Percentiles rank a stretch among this genome's conserved stretches.
Evolutionary conservation across 805 yeast genomes (phyloP).

Genomic region (Citeromyces nyonsensis): DNA sequence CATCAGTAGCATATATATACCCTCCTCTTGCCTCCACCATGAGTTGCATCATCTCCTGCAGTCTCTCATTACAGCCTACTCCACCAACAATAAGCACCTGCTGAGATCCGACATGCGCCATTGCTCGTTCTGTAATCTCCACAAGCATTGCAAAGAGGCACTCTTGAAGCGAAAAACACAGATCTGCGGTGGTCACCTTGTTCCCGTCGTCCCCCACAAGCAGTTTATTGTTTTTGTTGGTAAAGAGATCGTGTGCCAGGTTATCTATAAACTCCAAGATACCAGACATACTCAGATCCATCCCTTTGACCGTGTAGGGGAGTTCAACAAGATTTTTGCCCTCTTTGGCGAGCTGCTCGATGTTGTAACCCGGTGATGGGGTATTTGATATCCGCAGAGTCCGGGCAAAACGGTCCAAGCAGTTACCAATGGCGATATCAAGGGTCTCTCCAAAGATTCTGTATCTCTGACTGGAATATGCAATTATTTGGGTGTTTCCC

Average conservation of each 20-base stretch:
- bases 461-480: slow-evolving; percentile 85
- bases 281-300: slow-evolving; percentile 97
- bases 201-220: slow-evolving; percentile 27
- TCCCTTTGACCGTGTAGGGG: slow-evolving; percentile 96
- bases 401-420: slow-evolving; percentile 91
- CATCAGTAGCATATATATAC: slow-evolving; percentile 87
- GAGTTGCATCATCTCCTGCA: slow-evolving; percentile 92
- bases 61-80: slow-evolving; percentile 86
- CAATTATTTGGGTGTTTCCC: slow-evolving; percentile 96
- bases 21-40: slow-evolving; percentile 90
- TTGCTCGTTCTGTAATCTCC: slow-evolving; percentile 94
- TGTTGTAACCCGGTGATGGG: slow-evolving; percentile 96
- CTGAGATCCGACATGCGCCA: slow-evolving; percentile 88
- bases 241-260: slow-evolving; percentile 59
- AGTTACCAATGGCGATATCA: slow-evolving; percentile 95
- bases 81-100: slow-evolving; percentile 96
- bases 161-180: slow-evolving; percentile 89
- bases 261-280: slow-evolving; percentile 75
- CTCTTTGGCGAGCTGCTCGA: slow-evolving; percentile 81
- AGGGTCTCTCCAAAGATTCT: slow-evolving; percentile 98
- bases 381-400: slow-evolving; percentile 77
- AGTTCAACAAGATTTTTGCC: slow-evolving; percentile 50
- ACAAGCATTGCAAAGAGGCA: slow-evolving; percentile 90
- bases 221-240: slow-evolving; percentile 22
- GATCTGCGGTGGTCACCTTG: slow-evolving; percentile 62